A percentile compares a stretch with the other conserved stretches of the same genome.
Conservation (phyloP, 2,329 filamentous ascomycete genomes). For the Lasiodiplodia hormozganensis region DNA sequence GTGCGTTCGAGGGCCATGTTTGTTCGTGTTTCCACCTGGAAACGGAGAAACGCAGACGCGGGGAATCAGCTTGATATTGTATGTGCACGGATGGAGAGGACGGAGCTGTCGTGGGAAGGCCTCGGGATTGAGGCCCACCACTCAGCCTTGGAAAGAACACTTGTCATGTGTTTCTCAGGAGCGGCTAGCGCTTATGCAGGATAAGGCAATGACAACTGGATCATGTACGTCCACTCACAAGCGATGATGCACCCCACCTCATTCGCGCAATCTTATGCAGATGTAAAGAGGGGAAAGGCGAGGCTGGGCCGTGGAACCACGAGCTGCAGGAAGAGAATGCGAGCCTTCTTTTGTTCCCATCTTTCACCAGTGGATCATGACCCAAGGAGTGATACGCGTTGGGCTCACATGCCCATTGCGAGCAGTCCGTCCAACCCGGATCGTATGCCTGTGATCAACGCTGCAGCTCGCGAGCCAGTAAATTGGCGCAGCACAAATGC, state of each 20-base stretch:
- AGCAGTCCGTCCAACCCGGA: not conserved
- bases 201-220: not conserved
- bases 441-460: not conserved
- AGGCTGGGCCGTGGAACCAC: not conserved
- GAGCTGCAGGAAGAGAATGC: too few relatives aligned
- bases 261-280: not conserved
- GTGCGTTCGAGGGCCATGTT: not conserved
- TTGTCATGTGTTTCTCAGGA: not conserved
- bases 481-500: not conserved
- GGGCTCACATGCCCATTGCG: not conserved
- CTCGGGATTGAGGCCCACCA: not conserved
- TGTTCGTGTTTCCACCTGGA: not conserved
- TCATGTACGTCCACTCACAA: constrained; percentile 5
- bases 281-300: constrained; percentile 4
- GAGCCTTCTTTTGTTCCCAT: too few relatives aligned
- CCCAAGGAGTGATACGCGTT: not conserved
- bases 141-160: too few relatives aligned
- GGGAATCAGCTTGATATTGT: not conserved
- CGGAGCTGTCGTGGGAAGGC: not conserved
- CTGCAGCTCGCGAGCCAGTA: not conserved
- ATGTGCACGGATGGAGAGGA: not conserved
- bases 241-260: not conserved
- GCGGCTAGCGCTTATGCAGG: constrained; percentile 5
- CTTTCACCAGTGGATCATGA: too few relatives aligned
- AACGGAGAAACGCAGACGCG: not conserved